phyloP scores from a whole-genome alignment of 2,329 filamentous ascomycete species.

The Venturia carpophila region DNA sequence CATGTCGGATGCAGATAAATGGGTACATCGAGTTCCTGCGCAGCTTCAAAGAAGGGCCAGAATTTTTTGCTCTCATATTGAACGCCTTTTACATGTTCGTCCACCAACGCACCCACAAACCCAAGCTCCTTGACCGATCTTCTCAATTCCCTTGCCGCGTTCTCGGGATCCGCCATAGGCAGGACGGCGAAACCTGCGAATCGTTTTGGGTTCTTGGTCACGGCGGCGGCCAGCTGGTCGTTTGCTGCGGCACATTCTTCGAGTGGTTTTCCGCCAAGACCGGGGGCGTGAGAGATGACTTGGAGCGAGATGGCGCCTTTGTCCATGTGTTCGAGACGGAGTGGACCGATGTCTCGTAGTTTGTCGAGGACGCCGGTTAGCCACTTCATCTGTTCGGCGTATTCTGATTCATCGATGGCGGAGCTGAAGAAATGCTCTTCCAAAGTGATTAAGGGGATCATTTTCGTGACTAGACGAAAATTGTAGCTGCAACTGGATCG shows the following conservation, averaged over 20 bases:
- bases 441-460: constrained; percentile 30
- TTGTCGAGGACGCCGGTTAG: constrained; percentile 18
- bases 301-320: constrained; percentile 24
- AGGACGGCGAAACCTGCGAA: constrained; percentile 39
- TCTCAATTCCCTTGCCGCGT: constrained; percentile 33
- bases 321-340: constrained; percentile 26
- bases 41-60: constrained; percentile 36
- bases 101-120: constrained; percentile 44
- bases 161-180: constrained; percentile 32
- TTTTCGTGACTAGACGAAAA: not conserved
- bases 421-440: constrained; percentile 36
- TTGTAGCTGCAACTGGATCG: not conserved
- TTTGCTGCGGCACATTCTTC: constrained; percentile 24
- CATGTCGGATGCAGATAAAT: constrained; percentile 38
- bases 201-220: constrained; percentile 30
- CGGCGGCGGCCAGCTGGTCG: constrained; percentile 28
- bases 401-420: constrained; percentile 21
- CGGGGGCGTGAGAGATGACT: constrained; percentile 29
- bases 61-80: constrained; percentile 41
- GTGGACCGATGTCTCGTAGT: constrained; percentile 22
- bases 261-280: not conserved
- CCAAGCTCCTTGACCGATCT: constrained; percentile 38
- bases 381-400: constrained; percentile 18
- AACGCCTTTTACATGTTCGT: constrained; percentile 33
- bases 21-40: constrained; percentile 36